Percentiles rank a stretch among this genome's conserved stretches.
Conservation (phyloP, 495 filamentous ascomycete genomes). For the Penicillium verhagenii region DNA sequence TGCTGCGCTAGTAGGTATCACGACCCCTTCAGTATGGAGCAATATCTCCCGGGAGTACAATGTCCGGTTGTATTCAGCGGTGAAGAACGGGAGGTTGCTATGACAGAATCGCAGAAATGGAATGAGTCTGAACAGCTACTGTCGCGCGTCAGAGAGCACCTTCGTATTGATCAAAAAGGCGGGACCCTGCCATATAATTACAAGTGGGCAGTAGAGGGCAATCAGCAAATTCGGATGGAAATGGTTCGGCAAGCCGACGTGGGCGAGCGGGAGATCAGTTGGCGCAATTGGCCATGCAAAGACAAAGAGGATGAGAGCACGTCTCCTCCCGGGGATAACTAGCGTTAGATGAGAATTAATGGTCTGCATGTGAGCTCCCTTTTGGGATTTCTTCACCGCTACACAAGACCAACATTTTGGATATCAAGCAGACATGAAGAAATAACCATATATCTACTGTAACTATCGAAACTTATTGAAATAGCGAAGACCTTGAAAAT, state of each 20-base stretch:
- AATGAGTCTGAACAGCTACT: slow-evolving; percentile 37
- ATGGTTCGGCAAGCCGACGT: slow-evolving; percentile 28
- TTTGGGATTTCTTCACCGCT: too few species aligned
- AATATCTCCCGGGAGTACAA: slow-evolving; percentile 18
- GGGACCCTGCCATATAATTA: slow-evolving; percentile 33
- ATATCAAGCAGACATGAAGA: too few species aligned
- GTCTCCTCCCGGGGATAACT: too few species aligned
- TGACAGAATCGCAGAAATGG: slow-evolving; percentile 34
- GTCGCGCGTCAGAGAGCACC: slow-evolving; percentile 24
- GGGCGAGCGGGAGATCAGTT: slow-evolving; percentile 17
- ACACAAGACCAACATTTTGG: too few species aligned
- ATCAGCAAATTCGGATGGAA: slow-evolving; percentile 25
- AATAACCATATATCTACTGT: too few species aligned
- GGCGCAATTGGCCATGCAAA: slow-evolving; percentile 19
- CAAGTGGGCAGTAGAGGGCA: slow-evolving; percentile 23
- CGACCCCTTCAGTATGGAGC: slow-evolving; percentile 28
- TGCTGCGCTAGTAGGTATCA: slow-evolving; percentile 34
- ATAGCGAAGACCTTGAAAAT: too few species aligned
- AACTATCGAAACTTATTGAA: too few species aligned
- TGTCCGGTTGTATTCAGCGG: slow-evolving; percentile 31
- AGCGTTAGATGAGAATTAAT: too few species aligned
- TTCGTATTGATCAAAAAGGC: slow-evolving; percentile 30
- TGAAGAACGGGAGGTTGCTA: slow-evolving; percentile 28
- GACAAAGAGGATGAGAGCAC: slow-evolving; percentile 11
- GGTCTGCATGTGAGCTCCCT: too few species aligned